Evolutionary conservation across 805 yeast species (phyloP).

Genomic region (Nakazawaea populi): DNA sequence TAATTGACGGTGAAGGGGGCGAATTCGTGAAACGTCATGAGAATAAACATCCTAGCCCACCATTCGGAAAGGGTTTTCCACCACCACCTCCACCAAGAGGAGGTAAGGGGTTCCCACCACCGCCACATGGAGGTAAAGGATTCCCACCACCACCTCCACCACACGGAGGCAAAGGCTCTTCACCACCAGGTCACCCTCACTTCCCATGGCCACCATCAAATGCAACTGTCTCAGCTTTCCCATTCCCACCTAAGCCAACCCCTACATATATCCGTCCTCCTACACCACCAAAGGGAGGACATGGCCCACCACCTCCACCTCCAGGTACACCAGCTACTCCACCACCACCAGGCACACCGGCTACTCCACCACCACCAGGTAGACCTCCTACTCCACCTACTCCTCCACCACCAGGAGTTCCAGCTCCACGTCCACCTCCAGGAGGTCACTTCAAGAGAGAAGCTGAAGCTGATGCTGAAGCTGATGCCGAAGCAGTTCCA

Average conservation of each 20-base stretch:
- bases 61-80: neutral
- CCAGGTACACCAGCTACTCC: neutral
- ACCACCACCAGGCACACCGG: neutral
- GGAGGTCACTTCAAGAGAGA: slow-evolving; percentile 8
- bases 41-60: neutral
- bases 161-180: neutral
- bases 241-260: neutral
- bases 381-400: neutral
- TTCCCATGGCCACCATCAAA: neutral
- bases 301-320: neutral
- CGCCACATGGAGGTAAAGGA: neutral
- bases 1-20: neutral
- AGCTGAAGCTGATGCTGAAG: slow-evolving; percentile 7
- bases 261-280: neutral
- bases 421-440: neutral
- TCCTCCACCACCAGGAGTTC: neutral
- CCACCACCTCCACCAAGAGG: neutral
- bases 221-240: neutral
- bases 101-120: neutral
- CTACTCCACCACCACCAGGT: neutral
- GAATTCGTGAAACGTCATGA: neutral
- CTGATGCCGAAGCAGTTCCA: slow-evolving; percentile 1
- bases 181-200: neutral
- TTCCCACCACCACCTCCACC: neutral
- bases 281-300: neutral